These are phyloP conservation scores for Sugiyamaella lignohabitans DNA, from an alignment of 805 yeast genomes.

Conservation along the genomic window DNA sequence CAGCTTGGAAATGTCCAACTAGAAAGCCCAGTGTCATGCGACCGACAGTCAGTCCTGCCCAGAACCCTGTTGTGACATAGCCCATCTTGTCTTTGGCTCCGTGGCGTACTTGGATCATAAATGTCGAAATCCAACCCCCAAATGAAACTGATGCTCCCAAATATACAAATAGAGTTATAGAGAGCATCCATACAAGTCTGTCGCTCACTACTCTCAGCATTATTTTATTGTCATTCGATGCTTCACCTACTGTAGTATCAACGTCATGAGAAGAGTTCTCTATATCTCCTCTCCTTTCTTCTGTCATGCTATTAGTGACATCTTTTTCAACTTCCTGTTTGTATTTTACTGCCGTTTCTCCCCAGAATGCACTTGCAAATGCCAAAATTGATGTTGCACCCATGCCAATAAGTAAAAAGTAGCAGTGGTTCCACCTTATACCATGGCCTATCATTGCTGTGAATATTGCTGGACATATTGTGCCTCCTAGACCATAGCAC, in stretches of 20 bases:
- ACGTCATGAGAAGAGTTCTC: neutral
- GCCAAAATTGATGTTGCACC: slow-evolving; percentile 31
- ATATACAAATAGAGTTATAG: slow-evolving; percentile 52
- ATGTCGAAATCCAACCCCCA: slow-evolving; percentile 68
- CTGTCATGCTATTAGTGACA: neutral
- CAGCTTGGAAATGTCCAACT: slow-evolving; percentile 21
- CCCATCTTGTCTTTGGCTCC: slow-evolving; percentile 46
- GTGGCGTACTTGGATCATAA: slow-evolving; percentile 47
- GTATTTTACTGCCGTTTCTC: slow-evolving; percentile 19
- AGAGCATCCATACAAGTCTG: slow-evolving; percentile 36
- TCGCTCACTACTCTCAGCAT: slow-evolving; percentile 4
- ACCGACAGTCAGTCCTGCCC: slow-evolving; percentile 67
- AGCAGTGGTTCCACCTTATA: slow-evolving; percentile 48
- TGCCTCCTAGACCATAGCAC: slow-evolving; percentile 65
- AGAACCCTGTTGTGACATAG: slow-evolving; percentile 59
- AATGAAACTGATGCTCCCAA: slow-evolving; percentile 65
- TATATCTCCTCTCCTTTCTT: slow-evolving; percentile 7
- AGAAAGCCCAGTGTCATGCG: slow-evolving; percentile 44
- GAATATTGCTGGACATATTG: slow-evolving; percentile 59
- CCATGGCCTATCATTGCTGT: slow-evolving; percentile 47
- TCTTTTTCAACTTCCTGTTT: slow-evolving; percentile 4
- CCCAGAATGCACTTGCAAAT: slow-evolving; percentile 40
- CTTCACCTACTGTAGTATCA: neutral
- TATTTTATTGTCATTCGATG: neutral
- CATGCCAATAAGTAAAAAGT: slow-evolving; percentile 41